A percentile compares a stretch with the other conserved stretches of the same genome.
phyloP scores from a whole-genome alignment of 495 filamentous ascomycete species.

The Podospora pseudoanserina region DNA sequence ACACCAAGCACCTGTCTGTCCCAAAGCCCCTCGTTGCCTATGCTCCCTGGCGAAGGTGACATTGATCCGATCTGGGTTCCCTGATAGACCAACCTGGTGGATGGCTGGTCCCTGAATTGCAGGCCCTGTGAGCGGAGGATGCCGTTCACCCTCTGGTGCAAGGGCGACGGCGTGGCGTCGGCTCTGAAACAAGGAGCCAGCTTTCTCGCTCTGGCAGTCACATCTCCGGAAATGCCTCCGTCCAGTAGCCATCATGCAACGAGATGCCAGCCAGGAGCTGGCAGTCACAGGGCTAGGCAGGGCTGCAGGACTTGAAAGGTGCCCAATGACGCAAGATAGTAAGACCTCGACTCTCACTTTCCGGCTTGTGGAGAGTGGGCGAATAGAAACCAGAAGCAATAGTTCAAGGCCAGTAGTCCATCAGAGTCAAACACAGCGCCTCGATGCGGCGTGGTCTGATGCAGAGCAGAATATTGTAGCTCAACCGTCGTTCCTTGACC shows the following conservation, averaged over 20 bases:
- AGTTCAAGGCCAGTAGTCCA: no score
- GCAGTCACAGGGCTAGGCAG: not conserved
- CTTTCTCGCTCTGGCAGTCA: not conserved
- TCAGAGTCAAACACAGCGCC: no score
- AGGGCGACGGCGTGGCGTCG: constrained; percentile 4
- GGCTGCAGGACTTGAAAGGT: not conserved
- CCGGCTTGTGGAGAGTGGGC: no score
- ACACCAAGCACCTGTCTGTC: not conserved
- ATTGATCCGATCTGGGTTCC: not conserved
- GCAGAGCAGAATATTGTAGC: no score
- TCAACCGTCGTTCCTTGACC: not conserved
- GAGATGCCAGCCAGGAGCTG: not conserved
- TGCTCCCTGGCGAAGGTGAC: not conserved
- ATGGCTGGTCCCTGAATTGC: not conserved
- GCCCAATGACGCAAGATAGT: not conserved
- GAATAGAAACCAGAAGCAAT: no score
- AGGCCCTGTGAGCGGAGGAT: constrained; percentile 5
- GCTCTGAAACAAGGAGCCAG: constrained; percentile 1
- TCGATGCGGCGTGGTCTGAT: not conserved
- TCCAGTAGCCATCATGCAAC: not conserved
- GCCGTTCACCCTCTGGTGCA: not conserved
- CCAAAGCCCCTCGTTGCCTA: not conserved
- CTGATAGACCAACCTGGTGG: not conserved
- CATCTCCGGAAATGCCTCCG: constrained; percentile 2
- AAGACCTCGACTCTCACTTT: not conserved